Evolutionary conservation across 345 rosid species (phyloP).

Genomic region (Syzygium jambos): DNA sequence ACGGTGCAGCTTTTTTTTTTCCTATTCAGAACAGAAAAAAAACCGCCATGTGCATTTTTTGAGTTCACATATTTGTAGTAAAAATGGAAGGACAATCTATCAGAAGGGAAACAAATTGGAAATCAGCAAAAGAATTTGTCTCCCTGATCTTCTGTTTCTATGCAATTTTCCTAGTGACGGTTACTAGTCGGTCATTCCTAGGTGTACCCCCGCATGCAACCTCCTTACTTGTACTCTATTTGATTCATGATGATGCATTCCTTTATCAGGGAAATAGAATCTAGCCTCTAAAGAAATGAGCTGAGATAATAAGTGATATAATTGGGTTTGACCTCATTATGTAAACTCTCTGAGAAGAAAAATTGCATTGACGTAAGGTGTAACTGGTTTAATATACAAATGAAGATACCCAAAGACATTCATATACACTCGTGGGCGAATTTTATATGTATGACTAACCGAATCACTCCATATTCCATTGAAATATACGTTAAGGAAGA

Average conservation of each 20-base stretch:
- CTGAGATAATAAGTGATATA: neutral
- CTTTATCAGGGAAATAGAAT: neutral
- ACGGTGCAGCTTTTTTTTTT: neutral
- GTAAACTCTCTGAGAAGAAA: neutral
- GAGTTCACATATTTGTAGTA: neutral
- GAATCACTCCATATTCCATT: neutral
- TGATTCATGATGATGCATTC: neutral
- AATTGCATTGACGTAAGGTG: neutral
- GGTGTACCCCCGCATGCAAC: neutral
- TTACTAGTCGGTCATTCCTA: neutral
- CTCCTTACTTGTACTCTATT: neutral
- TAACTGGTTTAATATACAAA: neutral
- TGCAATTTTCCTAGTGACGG: neutral
- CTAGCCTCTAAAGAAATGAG: neutral
- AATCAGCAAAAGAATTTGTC: neutral
- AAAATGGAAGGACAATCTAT: neutral
- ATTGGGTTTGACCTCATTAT: neutral
- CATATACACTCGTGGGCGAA: neutral
- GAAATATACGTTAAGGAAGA: slow-evolving; percentile 2
- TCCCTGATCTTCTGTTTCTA: neutral
- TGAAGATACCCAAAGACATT: neutral
- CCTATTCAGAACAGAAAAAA: neutral
- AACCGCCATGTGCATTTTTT: neutral
- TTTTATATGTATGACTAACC: neutral
- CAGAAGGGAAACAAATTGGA: neutral